Percentiles rank a stretch among this genome's conserved stretches.
These are phyloP conservation scores for Parsonsia alboflavescens DNA, from an alignment of 257 asterid genomes.

Conservation along the genomic window DNA sequence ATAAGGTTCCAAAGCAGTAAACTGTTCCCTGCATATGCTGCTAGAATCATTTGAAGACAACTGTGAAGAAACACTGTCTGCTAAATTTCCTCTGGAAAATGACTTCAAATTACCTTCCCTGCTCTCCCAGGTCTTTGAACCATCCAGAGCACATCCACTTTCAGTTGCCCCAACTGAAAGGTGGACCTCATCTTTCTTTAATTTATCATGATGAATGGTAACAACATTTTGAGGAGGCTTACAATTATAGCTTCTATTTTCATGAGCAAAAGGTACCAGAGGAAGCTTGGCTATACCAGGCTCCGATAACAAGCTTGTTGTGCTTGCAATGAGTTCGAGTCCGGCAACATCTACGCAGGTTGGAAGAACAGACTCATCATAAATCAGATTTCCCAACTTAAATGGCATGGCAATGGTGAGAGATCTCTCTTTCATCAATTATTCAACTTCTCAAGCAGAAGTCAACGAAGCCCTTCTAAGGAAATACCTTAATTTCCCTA, in stretches of 20 bases:
- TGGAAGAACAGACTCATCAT: conserved; percentile 44
- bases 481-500: background rate
- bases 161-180: conserved; percentile 19
- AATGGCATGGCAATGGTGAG: conserved; percentile 37
- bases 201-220: conserved; percentile 19
- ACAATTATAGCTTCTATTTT: conserved; percentile 25
- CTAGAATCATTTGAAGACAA: conserved; percentile 16
- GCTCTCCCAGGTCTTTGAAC: conserved; percentile 15
- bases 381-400: conserved; percentile 41
- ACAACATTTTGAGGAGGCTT: conserved; percentile 33
- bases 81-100: conserved; percentile 8
- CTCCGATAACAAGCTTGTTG: conserved; percentile 25
- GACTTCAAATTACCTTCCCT: conserved; percentile 20
- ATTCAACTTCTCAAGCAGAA: conserved; percentile 5
- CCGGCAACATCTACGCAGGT: conserved; percentile 40
- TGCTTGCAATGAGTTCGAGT: conserved; percentile 39
- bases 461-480: background rate
- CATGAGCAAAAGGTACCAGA: conserved; percentile 27
- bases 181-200: conserved; percentile 24
- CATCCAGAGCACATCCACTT: conserved; percentile 22
- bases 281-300: conserved; percentile 47
- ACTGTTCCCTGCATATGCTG: conserved; percentile 27
- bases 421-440: conserved; percentile 40
- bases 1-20: conserved; percentile 18
- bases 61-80: conserved; percentile 20